phyloP scores from a whole-genome alignment of 2,329 filamentous ascomycete species.

The Verticillium klebahnii region DNA sequence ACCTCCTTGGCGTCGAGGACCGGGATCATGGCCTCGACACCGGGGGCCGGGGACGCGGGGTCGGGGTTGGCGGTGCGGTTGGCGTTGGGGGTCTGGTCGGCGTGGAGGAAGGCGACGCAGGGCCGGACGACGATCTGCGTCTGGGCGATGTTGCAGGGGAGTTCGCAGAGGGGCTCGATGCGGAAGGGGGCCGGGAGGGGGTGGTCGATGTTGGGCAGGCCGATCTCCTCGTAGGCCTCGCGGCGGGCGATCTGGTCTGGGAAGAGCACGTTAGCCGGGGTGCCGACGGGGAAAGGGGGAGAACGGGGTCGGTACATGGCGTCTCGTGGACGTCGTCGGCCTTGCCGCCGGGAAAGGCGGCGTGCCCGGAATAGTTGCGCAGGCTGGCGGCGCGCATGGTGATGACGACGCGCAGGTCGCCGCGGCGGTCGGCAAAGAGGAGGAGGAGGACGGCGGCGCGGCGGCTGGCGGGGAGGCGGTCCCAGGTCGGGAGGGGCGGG shows the following conservation, averaged over 20 bases:
- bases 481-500: slow-evolving; percentile 58
- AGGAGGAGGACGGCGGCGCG: slow-evolving; percentile 85
- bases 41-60: slow-evolving; percentile 30
- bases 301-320: slow-evolving; percentile 40
- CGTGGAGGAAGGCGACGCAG: slow-evolving; percentile 73
- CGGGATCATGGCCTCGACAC: slow-evolving; percentile 71
- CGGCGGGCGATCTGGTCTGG: slow-evolving; percentile 77
- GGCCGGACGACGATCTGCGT: slow-evolving; percentile 72
- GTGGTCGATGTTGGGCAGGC: slow-evolving; percentile 67
- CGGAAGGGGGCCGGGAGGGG: slow-evolving; percentile 72
- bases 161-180: slow-evolving; percentile 81
- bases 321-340: slow-evolving; percentile 54
- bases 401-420: slow-evolving; percentile 69
- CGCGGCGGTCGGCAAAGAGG: slow-evolving; percentile 77
- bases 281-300: neutral
- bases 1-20: slow-evolving; percentile 85
- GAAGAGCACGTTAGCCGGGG: slow-evolving; percentile 16
- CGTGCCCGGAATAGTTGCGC: slow-evolving; percentile 74
- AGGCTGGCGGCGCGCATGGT: slow-evolving; percentile 63
- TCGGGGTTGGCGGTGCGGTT: slow-evolving; percentile 4
- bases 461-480: slow-evolving; percentile 55
- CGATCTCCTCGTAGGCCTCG: slow-evolving; percentile 92
- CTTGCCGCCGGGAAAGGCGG: slow-evolving; percentile 79
- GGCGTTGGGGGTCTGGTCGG: slow-evolving; percentile 29
- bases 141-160: slow-evolving; percentile 71